phyloP scores from a whole-genome alignment of 2,329 filamentous ascomycete species.

The Colletotrichum horii region DNA sequence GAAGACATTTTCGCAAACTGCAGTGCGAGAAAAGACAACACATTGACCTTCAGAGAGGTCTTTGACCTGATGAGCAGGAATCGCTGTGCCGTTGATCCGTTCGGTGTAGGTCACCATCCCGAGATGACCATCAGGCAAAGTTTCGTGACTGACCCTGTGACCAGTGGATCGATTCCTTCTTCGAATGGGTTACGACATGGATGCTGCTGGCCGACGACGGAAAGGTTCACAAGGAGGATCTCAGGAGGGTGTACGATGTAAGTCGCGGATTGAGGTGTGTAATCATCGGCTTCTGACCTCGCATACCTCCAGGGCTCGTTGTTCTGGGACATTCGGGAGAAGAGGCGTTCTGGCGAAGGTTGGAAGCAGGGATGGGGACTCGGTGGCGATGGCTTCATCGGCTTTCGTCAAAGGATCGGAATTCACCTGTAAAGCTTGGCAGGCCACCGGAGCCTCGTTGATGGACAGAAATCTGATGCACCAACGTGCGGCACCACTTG shows the following conservation, averaged over 20 bases:
- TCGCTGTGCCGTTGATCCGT: constrained; percentile 40
- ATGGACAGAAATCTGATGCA: accelerated
- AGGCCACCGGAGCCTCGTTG: background rate
- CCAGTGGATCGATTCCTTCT: constrained; percentile 23
- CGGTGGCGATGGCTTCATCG: background rate
- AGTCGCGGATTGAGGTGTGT: background rate
- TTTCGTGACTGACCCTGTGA: background rate
- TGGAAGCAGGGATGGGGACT: constrained; percentile 11
- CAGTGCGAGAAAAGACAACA: constrained; percentile 36
- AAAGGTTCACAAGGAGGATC: constrained; percentile 59
- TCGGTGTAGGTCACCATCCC: constrained; percentile 38
- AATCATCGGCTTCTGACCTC: constrained; percentile 37
- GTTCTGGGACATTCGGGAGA: constrained; percentile 24
- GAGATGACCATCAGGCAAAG: accelerated
- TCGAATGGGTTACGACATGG: constrained; percentile 51
- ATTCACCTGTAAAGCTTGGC: background rate
- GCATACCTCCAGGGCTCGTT: constrained; percentile 28
- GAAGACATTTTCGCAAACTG: constrained; percentile 53
- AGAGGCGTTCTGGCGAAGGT: background rate
- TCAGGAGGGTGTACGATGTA: constrained; percentile 56
- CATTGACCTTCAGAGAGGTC: constrained; percentile 38
- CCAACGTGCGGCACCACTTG: background rate
- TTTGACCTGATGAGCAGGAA: constrained; percentile 38
- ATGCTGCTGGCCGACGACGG: constrained; percentile 60
- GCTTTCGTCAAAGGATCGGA: background rate